phyloP scores from a whole-genome alignment of 768 basidiomycete species.

The Tricholoma saponaceum region DNA sequence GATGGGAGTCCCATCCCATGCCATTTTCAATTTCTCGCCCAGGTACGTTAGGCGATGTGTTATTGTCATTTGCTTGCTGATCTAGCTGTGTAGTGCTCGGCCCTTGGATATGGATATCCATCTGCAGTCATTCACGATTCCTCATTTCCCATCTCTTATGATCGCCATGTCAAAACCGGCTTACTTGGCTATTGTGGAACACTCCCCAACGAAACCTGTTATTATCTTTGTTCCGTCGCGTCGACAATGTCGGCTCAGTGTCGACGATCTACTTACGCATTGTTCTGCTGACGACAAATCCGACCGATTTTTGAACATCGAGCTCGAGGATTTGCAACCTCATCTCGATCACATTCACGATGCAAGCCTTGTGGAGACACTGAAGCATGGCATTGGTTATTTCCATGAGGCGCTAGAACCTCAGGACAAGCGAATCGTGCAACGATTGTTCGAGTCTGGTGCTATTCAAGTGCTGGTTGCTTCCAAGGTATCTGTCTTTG shows the following conservation, averaged over 20 bases:
- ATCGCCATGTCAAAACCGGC: conserved; percentile 99
- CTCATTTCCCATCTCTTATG: conserved; percentile 99
- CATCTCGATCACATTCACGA: conserved; percentile 87
- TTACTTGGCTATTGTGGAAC: conserved; percentile 87
- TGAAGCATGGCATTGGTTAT: conserved; percentile 90
- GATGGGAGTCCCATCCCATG: conserved; percentile 92
- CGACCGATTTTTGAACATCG: conserved; percentile 87
- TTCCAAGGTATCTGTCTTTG: conserved; percentile 62
- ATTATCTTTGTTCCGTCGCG: conserved; percentile 92
- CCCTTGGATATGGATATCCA: conserved; percentile 97
- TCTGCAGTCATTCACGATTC: conserved; percentile 90
- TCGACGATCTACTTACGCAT: conserved; percentile 86
- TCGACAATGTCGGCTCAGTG: conserved; percentile 90
- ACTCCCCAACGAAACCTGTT: conserved; percentile 81
- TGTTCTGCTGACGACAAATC: conserved; percentile 84
- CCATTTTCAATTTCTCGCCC: conserved; percentile 97
- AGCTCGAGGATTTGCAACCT: conserved; percentile 74
- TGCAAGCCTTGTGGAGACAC: conserved; percentile 65
- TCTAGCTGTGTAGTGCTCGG: conserved; percentile 60
- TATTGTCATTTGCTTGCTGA: conserved; percentile 4
- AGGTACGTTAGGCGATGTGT: conserved; percentile 41
- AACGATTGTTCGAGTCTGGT: conserved; percentile 88
- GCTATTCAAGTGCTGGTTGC: conserved; percentile 94
- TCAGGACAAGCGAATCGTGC: conserved; percentile 92
- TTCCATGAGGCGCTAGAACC: conserved; percentile 92